Base-by-base conservation (phyloP, 2,329 filamentous ascomycete genomes). In the Penicillium sclerotigenum region DNA sequence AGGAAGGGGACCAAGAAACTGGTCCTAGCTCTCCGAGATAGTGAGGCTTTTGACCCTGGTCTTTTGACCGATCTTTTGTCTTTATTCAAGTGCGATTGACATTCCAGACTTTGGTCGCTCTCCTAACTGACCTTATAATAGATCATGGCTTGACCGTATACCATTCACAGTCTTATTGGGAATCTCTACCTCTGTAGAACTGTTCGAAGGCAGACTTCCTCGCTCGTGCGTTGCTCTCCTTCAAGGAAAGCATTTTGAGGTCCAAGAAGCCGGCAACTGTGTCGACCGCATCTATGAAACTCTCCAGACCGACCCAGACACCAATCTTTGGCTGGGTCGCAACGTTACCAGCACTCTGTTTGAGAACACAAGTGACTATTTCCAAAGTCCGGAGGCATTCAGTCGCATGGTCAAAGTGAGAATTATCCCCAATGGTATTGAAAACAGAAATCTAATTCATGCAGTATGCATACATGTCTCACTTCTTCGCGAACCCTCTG, bases 391-490 rank as follows among this genome's bases (percentile, higher is more conserved):
- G 0, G 79, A 83, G 55, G 77, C 78, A 14, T 81, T 86, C 59
- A 75, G 76, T 49, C 78, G 80, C 54, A 77, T 78, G 43, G 67
- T 84, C 14, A 80, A 81, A 71, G 79, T 80, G 68, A 54, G 56
- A 33, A n/a, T 4, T 13, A 29, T 18, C 34, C 26, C 22, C 4
- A 46, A 29, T 33, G 1, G 13, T 5, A 13, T 22, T 22, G 2
- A 20, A 10, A 22, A 38, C 38, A 22, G 16, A 13, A 20, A n/a
- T 56, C 61, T 72, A 59, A 75, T 49, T 51, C 22, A 4, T 59
- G 4, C 69, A 84, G 75, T 87, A 87, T 68, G 78, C 81, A 1
- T 84, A 83, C 64, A 86, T 87, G 84, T 81, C 81, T 9, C 81
- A 84, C 61, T 86, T 83, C 66, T 87, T 84, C 59, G 83, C 83